phyloP scores from a whole-genome alignment of 441 rosid genomes.

The Jatropha podagrica region DNA sequence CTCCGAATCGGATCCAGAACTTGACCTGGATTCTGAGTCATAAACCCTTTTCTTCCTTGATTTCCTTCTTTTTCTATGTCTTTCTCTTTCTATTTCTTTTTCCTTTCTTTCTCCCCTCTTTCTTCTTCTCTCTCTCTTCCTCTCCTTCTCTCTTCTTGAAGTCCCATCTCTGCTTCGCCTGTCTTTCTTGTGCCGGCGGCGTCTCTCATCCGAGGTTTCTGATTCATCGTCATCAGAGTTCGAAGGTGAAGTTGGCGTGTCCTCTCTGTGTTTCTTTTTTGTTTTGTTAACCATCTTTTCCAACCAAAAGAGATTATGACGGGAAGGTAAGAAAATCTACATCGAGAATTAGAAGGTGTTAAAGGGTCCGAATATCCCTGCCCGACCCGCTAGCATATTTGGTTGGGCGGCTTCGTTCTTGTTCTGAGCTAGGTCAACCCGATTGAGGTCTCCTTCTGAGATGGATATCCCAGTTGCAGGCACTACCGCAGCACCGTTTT shows the following conservation, averaged over 20 bases:
- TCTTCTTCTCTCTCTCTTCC: slow-evolving; percentile 41
- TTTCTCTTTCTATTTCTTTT: slow-evolving; percentile 32
- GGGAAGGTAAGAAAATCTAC: background rate
- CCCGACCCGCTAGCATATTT: no score
- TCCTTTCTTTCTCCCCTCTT: slow-evolving; percentile 26
- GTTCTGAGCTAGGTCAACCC: no score
- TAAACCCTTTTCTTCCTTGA: slow-evolving; percentile 43
- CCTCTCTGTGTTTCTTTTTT: slow-evolving; percentile 43
- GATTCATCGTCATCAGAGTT: slow-evolving; percentile 45
- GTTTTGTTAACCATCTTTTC: slow-evolving; percentile 38
- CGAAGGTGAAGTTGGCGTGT: slow-evolving; percentile 37
- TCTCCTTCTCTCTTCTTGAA: slow-evolving; percentile 58
- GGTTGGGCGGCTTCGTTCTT: no score
- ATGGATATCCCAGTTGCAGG: no score
- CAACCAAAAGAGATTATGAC: background rate
- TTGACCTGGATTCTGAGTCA: slow-evolving; percentile 28
- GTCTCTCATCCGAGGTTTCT: slow-evolving; percentile 40
- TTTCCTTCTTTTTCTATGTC: slow-evolving; percentile 39
- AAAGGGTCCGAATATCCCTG: no score
- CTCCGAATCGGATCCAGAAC: slow-evolving; percentile 32
- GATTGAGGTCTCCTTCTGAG: no score
- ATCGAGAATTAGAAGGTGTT: background rate
- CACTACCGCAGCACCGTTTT: no score
- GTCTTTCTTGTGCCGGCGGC: slow-evolving; percentile 35
- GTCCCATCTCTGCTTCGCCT: slow-evolving; percentile 38